Percentiles rank a stretch among this genome's conserved stretches.
phyloP scores from a whole-genome alignment of 371 early-diverging fungal species.

The Mucor lusitanicus region DNA sequence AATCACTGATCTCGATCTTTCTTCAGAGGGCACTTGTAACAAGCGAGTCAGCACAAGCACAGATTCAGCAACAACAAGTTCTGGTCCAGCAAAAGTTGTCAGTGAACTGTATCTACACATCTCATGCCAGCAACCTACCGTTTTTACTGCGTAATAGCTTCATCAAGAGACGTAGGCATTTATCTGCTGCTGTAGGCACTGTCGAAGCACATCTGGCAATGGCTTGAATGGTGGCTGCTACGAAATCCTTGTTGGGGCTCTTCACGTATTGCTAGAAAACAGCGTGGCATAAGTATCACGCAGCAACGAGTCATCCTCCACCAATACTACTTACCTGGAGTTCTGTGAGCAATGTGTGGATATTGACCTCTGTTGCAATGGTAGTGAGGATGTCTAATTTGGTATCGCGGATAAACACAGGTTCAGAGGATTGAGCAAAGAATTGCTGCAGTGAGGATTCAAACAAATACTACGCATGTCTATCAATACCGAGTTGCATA shows the following conservation, averaged over 20 bases:
- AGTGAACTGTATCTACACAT: background rate
- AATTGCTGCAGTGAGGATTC: conserved; percentile 75
- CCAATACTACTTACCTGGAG: conserved; percentile 34
- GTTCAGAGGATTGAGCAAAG: conserved; percentile 80
- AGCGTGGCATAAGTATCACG: background rate
- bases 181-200: conserved; percentile 64
- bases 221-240: conserved; percentile 71
- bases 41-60: conserved; percentile 77
- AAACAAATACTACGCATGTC: conserved; percentile 60
- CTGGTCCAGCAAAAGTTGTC: conserved; percentile 33
- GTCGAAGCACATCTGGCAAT: conserved; percentile 70
- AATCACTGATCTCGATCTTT: conserved; percentile 59
- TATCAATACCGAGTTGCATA: background rate
- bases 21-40: conserved; percentile 58
- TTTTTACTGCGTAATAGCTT: conserved; percentile 69
- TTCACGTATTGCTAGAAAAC: conserved; percentile 68
- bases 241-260: conserved; percentile 71
- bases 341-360: conserved; percentile 52
- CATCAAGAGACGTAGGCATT: conserved; percentile 64
- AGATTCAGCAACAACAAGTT: conserved; percentile 76
- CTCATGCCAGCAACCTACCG: conserved; percentile 47
- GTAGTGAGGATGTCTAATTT: conserved; percentile 85
- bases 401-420: conserved; percentile 73
- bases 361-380: conserved; percentile 66
- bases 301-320: background rate